Conservation (phyloP, 768 basidiomycete genomes). For the Hemileccinum impolitum region DNA sequence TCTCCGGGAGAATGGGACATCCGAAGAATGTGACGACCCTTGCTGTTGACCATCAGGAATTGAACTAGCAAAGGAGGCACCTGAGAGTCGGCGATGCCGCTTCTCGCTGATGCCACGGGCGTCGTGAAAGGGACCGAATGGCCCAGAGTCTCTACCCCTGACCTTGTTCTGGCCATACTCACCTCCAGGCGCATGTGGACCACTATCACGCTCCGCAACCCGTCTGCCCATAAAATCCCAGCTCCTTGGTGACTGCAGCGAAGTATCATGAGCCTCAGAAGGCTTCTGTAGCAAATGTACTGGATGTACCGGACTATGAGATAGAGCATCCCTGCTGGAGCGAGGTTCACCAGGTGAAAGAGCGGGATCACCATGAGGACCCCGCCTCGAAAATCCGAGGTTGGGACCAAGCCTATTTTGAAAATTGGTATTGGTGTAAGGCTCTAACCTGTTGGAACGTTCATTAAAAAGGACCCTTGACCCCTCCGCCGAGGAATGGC, state of each 20-base stretch:
- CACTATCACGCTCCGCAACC: conserved; percentile 17
- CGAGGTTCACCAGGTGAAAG: conserved; percentile 42
- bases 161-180: conserved; percentile 19
- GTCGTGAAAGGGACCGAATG: conserved; percentile 15
- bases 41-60: conserved; percentile 19
- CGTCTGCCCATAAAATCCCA: conserved; percentile 19
- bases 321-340: conserved; percentile 43
- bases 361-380: conserved; percentile 41
- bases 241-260: conserved; percentile 16
- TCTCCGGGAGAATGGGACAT: conserved; percentile 24
- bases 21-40: conserved; percentile 20
- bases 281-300: conserved; percentile 65
- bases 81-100: conserved; percentile 23
- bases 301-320: conserved; percentile 37
- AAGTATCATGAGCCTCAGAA: conserved; percentile 19
- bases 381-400: conserved; percentile 39
- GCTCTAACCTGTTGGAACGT: conserved; percentile 85
- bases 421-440: conserved; percentile 58
- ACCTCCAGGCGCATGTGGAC: conserved; percentile 4
- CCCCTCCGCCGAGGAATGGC: conserved; percentile 51
- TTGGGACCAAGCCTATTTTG: conserved; percentile 37
- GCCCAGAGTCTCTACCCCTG: conserved; percentile 16
- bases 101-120: conserved; percentile 16
- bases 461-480: conserved; percentile 93
- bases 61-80: conserved; percentile 20